phyloP scores from a whole-genome alignment of 192 early-diverging fungal genomes.

The Gonapodya prolifera region DNA sequence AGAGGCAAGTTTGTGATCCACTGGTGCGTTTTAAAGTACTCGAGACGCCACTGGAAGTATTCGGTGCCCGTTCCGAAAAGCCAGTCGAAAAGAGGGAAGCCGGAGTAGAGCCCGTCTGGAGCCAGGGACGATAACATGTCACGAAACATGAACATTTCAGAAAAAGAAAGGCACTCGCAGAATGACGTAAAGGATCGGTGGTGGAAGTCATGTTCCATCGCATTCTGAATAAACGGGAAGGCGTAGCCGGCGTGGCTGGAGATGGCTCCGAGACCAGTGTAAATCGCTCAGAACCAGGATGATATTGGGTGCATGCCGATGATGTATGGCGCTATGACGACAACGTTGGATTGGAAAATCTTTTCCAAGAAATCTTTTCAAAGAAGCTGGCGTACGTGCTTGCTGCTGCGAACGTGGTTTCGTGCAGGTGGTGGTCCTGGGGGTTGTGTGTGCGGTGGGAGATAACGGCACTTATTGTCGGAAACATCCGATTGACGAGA shows the following conservation, averaged over 20 bases:
- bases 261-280: background rate
- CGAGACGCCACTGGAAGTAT: background rate
- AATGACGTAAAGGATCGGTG: background rate
- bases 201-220: background rate
- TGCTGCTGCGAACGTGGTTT: background rate
- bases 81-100: background rate
- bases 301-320: background rate
- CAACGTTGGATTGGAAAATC: background rate
- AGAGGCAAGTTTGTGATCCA: too few species aligned
- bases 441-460: too few species aligned
- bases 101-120: too few species aligned
- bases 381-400: background rate
- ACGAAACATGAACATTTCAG: too few species aligned
- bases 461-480: background rate
- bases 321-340: background rate
- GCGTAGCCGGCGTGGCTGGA: background rate
- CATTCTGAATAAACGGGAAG: background rate
- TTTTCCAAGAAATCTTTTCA: too few species aligned
- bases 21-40: background rate
- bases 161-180: too few species aligned
- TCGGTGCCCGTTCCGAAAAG: background rate
- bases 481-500: background rate
- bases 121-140: too few species aligned
- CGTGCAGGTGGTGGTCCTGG: background rate
- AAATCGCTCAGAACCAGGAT: background rate